Base-by-base conservation (phyloP, 148 eudicot species). In the Persicaria maculosa region DNA sequence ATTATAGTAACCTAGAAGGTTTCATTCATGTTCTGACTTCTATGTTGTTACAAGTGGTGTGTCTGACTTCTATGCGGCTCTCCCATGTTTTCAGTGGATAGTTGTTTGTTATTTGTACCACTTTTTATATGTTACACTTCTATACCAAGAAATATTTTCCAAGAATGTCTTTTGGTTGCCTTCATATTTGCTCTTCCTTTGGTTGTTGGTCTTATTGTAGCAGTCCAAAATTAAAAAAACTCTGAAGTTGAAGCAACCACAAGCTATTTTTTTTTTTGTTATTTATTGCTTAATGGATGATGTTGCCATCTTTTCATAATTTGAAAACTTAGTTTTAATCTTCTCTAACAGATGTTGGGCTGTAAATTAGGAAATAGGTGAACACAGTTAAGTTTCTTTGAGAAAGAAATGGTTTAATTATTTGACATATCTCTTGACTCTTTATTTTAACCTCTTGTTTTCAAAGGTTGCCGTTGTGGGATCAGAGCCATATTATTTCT, bases 391-490 rank as follows among this genome's bases (percentile, higher is more conserved):
- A n/a, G 9, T 57, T 17, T 57, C 62, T n/a, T 19, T n/a, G 4
- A 25, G 9, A 19, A 57, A 17, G 16, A 8, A 4, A 36, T 64
- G 1, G 44, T 36, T 40, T 64, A 7, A 36, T 3, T 36, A 40
- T 64, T 40, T 14, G 69, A 64, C 44, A n/a, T 12, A 64, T 36
- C 69, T 64, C 69, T 36, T 64, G 11, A 36, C n/a, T n/a, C n/a
- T n/a, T n/a, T n/a, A n/a, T 31, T 64, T 12, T 3, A 20, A 64
- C 45, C 50, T 36, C 2, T 40, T 64, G 15, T 54, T 64, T 64
- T 40, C 69, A 20, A 58, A 64, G 90, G 81, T 85, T 47, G 88
- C 88, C 22, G 19, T 71, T 59, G 86, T 80, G 62, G 75, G 74
- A 77, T 50, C 77, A 71, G 77, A 48, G 25, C 61, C 77, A 53